phyloP scores from a whole-genome alignment of 2,329 filamentous ascomycete species.

The Cercospora sp. region DNA sequence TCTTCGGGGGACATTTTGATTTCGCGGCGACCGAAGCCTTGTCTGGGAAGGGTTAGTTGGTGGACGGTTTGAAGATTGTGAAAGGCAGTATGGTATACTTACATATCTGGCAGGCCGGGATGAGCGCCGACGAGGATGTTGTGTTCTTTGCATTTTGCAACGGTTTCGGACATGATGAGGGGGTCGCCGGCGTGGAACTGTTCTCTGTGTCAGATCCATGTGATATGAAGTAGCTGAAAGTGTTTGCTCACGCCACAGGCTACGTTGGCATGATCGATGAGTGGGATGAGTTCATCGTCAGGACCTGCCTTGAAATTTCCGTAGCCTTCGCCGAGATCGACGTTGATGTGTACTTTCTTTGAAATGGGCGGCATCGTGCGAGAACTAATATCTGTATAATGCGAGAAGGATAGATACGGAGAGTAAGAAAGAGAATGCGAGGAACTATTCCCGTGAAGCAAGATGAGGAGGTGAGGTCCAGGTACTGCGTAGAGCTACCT shows the following conservation, averaged over 20 bases:
- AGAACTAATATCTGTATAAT: no score
- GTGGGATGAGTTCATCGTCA: conserved; percentile 61
- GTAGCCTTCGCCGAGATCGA: conserved; percentile 56
- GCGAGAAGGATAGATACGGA: no score
- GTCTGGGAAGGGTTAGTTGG: conserved; percentile 22
- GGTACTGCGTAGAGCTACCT: conserved; percentile 13
- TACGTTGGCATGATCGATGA: conserved; percentile 64
- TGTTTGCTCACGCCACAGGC: conserved; percentile 45
- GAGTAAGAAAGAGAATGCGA: no score
- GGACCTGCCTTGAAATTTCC: conserved; percentile 56
- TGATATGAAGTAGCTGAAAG: no score
- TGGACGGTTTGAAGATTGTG: neutral
- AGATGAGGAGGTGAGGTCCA: conserved; percentile 11
- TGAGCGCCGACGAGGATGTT: conserved; percentile 62
- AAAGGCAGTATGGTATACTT: neutral
- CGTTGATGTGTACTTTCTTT: conserved; percentile 56
- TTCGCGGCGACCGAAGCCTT: conserved; percentile 64
- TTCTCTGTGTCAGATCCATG: neutral
- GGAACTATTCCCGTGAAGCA: conserved; percentile 23
- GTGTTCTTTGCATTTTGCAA: conserved; percentile 59
- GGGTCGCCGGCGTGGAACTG: conserved; percentile 55
- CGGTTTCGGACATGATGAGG: conserved; percentile 63
- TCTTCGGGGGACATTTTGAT: conserved; percentile 54
- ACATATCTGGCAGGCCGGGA: conserved; percentile 63
- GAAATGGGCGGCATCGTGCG: conserved; percentile 51